These are phyloP conservation scores for Ulmus americana DNA, from an alignment of 331 rosid species.

Conservation along the genomic window DNA sequence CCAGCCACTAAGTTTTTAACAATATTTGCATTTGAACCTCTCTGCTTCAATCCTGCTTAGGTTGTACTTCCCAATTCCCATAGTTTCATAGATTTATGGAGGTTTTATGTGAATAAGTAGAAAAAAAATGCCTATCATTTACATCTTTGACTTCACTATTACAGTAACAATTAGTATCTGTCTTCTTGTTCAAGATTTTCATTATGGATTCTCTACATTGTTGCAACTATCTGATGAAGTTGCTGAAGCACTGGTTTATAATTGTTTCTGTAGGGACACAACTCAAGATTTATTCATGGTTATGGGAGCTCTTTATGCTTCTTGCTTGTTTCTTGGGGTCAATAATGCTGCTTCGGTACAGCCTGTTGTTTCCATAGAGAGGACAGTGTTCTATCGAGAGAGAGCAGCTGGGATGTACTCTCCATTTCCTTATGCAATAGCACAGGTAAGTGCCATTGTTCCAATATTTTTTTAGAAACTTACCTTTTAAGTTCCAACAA, in stretches of 20 bases:
- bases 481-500: not conserved
- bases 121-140: not conserved
- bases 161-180: not conserved
- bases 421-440: conserved; percentile 66
- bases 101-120: too few species aligned
- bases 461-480: conserved; percentile 7
- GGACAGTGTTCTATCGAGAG: conserved; percentile 84
- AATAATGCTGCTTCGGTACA: conserved; percentile 81
- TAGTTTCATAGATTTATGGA: too few species aligned
- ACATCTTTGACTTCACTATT: not conserved
- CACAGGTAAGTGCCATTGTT: conserved; percentile 47
- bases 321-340: conserved; percentile 74
- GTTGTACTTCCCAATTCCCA: too few species aligned
- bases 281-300: conserved; percentile 51
- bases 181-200: not conserved
- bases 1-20: not conserved
- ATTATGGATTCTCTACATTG: not conserved
- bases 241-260: conserved; percentile 4
- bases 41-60: too few species aligned
- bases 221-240: not conserved
- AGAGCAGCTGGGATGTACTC: conserved; percentile 89
- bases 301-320: conserved; percentile 82
- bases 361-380: conserved; percentile 83
- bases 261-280: conserved; percentile 37
- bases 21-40: too few species aligned